Conservation (phyloP, 2,329 filamentous ascomycete species). For the Passalora sequoiae region DNA sequence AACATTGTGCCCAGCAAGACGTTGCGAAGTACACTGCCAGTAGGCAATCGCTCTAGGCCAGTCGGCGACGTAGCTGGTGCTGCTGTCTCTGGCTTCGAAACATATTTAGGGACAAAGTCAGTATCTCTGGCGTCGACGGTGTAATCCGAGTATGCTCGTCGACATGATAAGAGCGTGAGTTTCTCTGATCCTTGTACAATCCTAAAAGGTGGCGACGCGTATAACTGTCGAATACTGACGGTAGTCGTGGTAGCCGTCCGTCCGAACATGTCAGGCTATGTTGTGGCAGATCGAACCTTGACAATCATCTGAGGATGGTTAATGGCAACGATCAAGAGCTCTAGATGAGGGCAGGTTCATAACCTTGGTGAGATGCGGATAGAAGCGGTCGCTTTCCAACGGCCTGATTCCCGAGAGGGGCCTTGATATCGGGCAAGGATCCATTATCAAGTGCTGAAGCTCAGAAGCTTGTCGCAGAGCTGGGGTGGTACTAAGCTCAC, state of each 20-base stretch:
- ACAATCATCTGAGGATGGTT: neutral
- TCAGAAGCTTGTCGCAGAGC: neutral
- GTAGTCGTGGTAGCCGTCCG: slow-evolving; percentile 4
- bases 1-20: slow-evolving; percentile 31
- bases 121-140: slow-evolving; percentile 7
- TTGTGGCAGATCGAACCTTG: slow-evolving; percentile 1
- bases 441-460: slow-evolving; percentile 1
- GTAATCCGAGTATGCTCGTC: slow-evolving; percentile 9
- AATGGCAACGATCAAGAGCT: neutral
- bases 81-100: slow-evolving; percentile 10
- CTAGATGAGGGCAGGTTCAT: neutral
- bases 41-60: slow-evolving; percentile 21
- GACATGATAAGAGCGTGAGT: neutral
- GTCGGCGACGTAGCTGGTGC: slow-evolving; percentile 9
- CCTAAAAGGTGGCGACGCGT: neutral
- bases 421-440: slow-evolving; percentile 3
- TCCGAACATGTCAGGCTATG: slow-evolving; percentile 1
- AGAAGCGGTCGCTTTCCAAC: too few species aligned
- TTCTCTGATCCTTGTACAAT: slow-evolving; percentile 1
- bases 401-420: slow-evolving; percentile 7
- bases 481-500: slow-evolving; percentile 1
- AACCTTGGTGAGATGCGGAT: too few species aligned
- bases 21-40: slow-evolving; percentile 28
- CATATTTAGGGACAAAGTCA: slow-evolving; percentile 9
- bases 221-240: slow-evolving; percentile 4